Conservation (phyloP, 2,329 filamentous ascomycete species). For the Diaporthe citriasiana region DNA sequence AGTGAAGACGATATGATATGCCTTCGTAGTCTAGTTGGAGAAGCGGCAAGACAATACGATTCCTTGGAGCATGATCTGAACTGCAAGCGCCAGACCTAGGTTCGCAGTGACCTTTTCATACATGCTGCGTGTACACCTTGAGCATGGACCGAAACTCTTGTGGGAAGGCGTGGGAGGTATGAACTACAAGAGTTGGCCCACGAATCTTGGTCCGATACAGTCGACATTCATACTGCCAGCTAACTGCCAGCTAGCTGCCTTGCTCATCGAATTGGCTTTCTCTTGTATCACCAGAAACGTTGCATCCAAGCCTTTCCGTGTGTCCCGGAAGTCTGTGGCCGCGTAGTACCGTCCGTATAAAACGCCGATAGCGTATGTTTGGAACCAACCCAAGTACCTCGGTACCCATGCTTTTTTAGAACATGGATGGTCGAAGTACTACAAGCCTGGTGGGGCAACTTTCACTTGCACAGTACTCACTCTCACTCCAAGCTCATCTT, state of each 20-base stretch:
- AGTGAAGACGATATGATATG: conserved; percentile 5
- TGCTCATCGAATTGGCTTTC: background rate
- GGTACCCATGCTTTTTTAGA: background rate
- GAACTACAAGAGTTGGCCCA: background rate
- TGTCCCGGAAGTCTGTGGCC: background rate
- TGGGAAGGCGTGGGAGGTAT: background rate
- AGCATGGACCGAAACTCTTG: background rate
- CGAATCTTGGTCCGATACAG: background rate
- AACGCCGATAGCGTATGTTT: background rate
- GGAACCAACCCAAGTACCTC: background rate
- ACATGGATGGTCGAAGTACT: conserved; percentile 3
- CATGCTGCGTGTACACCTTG: background rate
- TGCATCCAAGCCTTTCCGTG: background rate
- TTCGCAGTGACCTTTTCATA: background rate
- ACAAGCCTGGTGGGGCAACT: background rate
- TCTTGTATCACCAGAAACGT: background rate
- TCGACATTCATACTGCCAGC: background rate
- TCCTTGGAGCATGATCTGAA: conserved; percentile 18
- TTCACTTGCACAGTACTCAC: conserved; percentile 1
- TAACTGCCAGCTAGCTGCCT: no score
- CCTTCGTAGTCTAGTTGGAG: conserved; percentile 25
- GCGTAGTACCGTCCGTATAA: background rate
- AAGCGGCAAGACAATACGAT: conserved; percentile 21
- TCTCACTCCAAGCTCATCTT: background rate
- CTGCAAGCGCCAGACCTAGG: background rate